Evolutionary conservation across 2,329 filamentous ascomycete genomes (phyloP).

Genomic region (Calonectria hawksworthii): DNA sequence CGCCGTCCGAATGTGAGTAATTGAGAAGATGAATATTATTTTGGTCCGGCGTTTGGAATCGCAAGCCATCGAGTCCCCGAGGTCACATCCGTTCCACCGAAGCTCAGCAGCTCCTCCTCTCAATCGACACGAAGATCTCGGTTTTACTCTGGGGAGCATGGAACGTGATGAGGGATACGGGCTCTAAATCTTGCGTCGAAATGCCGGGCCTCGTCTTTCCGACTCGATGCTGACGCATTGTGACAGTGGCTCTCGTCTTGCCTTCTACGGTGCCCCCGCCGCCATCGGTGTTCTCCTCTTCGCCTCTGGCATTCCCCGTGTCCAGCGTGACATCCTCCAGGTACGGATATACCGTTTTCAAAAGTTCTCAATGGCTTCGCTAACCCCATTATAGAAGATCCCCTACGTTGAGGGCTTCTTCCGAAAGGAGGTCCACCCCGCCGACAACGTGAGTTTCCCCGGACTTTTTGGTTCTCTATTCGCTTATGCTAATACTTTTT

Average conservation of each 20-base stretch:
- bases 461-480: not conserved
- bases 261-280: constrained; percentile 69
- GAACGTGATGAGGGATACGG: not conserved
- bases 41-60: constrained; percentile 11
- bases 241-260: constrained; percentile 65
- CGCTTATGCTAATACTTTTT: constrained; percentile 38
- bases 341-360: constrained; percentile 52
- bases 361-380: not conserved
- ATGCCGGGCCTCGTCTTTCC: not conserved
- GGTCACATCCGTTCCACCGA: constrained; percentile 42
- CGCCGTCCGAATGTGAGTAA: constrained; percentile 65
- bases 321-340: constrained; percentile 71
- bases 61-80: constrained; percentile 25
- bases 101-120: not conserved
- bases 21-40: not conserved
- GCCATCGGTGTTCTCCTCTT: constrained; percentile 71
- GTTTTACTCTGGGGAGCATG: not conserved
- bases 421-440: constrained; percentile 67
- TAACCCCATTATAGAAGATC: constrained; percentile 62
- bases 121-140: constrained; percentile 13
- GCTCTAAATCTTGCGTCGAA: not conserved
- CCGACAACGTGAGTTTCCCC: constrained; percentile 71
- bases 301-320: constrained; percentile 72
- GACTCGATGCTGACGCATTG: constrained; percentile 31
- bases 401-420: constrained; percentile 67